phyloP scores from a whole-genome alignment of 73 alveolate genomes.

The Symbiodinium pilosum region DNA sequence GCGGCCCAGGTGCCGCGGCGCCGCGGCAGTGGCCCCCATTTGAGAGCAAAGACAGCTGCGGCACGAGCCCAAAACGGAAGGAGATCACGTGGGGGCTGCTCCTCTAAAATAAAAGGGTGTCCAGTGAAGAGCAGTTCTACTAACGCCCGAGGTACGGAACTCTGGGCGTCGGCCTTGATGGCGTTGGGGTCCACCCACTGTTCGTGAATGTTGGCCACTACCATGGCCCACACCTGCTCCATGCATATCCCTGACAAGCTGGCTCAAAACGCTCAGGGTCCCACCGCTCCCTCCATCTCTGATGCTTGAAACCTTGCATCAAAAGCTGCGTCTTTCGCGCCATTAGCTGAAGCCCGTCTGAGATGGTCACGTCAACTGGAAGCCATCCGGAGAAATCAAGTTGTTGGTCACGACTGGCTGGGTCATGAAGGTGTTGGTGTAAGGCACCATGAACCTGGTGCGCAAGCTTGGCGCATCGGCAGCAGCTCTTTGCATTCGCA shows the following conservation, averaged over 20 bases:
- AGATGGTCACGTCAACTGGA: constrained; percentile 13
- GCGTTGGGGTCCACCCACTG: constrained; percentile 88
- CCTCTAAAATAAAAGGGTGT: too few relatives aligned
- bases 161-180: constrained; percentile 48
- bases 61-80: not conserved
- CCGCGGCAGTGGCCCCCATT: not conserved
- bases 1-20: not conserved
- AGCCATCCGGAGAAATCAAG: constrained; percentile 66
- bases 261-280: too few relatives aligned
- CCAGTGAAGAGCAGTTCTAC: too few relatives aligned
- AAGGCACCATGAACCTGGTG: constrained; percentile 60
- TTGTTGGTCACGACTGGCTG: constrained; percentile 39
- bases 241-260: not conserved
- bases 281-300: constrained; percentile 1
- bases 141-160: too few relatives aligned
- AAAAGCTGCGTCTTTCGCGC: not conserved
- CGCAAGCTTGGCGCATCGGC: too few relatives aligned
- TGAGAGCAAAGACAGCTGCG: not conserved
- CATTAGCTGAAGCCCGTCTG: not conserved
- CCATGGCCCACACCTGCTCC: constrained; percentile 84
- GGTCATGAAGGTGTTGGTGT: constrained; percentile 42
- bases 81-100: too few relatives aligned
- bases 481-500: too few relatives aligned
- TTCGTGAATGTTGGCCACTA: constrained; percentile 77
- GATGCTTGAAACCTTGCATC: not conserved